Evolutionary conservation across 2,329 filamentous ascomycete genomes (phyloP).

Genomic region (Huntiella savannae): DNA sequence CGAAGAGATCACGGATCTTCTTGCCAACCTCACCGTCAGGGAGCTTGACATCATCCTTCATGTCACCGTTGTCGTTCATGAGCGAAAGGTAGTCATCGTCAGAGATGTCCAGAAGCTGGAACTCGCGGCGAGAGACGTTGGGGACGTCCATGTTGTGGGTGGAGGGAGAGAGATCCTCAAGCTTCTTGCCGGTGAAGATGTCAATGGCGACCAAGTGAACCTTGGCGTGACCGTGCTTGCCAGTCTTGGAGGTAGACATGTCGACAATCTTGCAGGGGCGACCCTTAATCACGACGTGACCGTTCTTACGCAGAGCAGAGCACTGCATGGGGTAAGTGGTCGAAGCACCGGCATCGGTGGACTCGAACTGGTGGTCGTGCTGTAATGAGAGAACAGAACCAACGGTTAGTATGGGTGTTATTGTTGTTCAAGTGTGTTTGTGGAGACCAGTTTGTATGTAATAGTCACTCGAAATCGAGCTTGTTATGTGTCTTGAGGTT

Average conservation of each 20-base stretch:
- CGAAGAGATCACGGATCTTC: conserved; percentile 68
- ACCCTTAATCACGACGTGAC: conserved; percentile 93
- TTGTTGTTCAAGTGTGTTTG: no score
- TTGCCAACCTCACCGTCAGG: conserved; percentile 79
- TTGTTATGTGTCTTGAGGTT: neutral
- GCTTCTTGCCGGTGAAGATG: conserved; percentile 99
- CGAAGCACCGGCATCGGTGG: conserved; percentile 90
- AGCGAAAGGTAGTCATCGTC: conserved; percentile 80
- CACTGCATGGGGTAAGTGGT: conserved; percentile 95
- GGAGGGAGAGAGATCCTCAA: conserved; percentile 95
- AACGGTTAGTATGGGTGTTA: no score
- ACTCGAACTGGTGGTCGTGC: conserved; percentile 65
- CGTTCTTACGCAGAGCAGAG: conserved; percentile 98
- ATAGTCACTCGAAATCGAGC: no score
- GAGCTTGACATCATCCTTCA: conserved; percentile 89
- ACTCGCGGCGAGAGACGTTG: conserved; percentile 77
- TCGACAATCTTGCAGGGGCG: conserved; percentile 99
- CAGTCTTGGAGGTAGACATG: conserved; percentile 99
- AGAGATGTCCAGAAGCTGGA: conserved; percentile 80
- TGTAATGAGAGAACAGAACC: conserved; percentile 17
- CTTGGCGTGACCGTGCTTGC: conserved; percentile 99
- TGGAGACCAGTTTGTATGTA: no score
- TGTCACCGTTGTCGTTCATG: conserved; percentile 70
- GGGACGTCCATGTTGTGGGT: conserved; percentile 98
- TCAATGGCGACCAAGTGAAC: conserved; percentile 95